These are phyloP conservation scores for Alternaria novae-zelandiae DNA, from an alignment of 2,329 filamentous ascomycete genomes.

Conservation along the genomic window DNA sequence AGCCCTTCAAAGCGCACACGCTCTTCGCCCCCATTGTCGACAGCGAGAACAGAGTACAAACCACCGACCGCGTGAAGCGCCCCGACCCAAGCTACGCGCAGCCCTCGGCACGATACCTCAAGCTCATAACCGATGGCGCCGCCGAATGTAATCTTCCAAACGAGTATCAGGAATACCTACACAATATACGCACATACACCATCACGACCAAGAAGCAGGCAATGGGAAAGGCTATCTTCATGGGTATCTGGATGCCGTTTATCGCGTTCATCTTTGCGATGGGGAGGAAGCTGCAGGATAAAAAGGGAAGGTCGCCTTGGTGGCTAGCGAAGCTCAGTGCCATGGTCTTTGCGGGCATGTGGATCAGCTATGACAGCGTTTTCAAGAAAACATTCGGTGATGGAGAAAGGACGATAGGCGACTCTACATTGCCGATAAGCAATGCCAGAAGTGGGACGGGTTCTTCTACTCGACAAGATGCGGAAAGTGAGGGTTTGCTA, in stretches of 20 bases:
- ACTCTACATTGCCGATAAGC: constrained; percentile 15
- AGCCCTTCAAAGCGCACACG: constrained; percentile 81
- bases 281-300: constrained; percentile 62
- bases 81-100: constrained; percentile 77
- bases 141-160: constrained; percentile 78
- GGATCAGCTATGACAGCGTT: constrained; percentile 68
- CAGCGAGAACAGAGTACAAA: constrained; percentile 22
- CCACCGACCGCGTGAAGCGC: constrained; percentile 59
- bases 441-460: background rate
- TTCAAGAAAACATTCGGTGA: constrained; percentile 79
- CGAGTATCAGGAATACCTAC: constrained; percentile 78
- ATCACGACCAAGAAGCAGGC: constrained; percentile 71
- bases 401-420: constrained; percentile 70
- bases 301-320: constrained; percentile 69
- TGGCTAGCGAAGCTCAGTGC: constrained; percentile 67
- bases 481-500: constrained; percentile 17
- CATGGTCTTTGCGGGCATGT: constrained; percentile 63
- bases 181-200: constrained; percentile 71
- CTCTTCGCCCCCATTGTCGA: constrained; percentile 69
- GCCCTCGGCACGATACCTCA: constrained; percentile 82
- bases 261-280: constrained; percentile 62
- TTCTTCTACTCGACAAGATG: constrained; percentile 6
- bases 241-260: constrained; percentile 64
- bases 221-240: constrained; percentile 69
- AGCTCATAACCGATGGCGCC: constrained; percentile 79